Evolutionary conservation across 2,329 filamentous ascomycete species (phyloP), one percentile per base, ranked within the genome.

Genomic region (Colletotrichum sp.): DNA sequence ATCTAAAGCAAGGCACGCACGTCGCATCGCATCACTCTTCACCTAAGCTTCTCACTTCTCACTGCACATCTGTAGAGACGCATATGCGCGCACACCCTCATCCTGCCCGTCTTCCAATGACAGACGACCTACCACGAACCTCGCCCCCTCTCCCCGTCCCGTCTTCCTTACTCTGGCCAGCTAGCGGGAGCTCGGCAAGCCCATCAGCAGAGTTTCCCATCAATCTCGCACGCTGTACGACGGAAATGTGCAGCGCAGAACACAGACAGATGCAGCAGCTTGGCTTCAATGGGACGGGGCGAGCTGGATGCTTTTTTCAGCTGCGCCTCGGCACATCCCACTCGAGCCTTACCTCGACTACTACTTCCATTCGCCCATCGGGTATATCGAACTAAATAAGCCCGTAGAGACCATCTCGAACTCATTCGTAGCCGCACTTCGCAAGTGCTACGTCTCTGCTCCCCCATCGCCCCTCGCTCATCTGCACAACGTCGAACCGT

Each of bases 191-290:
- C n/a, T 57, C 61, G 24, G 18, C 57, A 32, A 34, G 52, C 30
- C 68, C 72, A 55, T 68, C 57, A 43, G 73, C 73, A 72, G 52
- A 63, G 34, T 68, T 75, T 72, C 18, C 28, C 18, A 32, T 72
- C 69, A 30, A 21, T 14, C 36, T 26, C 26, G 24, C 32, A 30
- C 48, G 52, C 57, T 39, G 57, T 63, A 14, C 39, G 36, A 39
- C 12, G 55, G 34, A 52, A 36, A 64, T 26, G 66, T 14, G 57
- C 66, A 30, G 39, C 48, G 52, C 9, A 24, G 39, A 13, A 39
- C 18, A 48, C 43, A 48, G 43, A 52, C 43, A 52, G 43, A 21
- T 52, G 43, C n/a, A 52, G 43, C 43, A 21, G 43, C 43, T 52
- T 52, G 43, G 43, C 43, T 52, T 9, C 7, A 14, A 64, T 39